Percentiles rank a stretch among this genome's conserved stretches.
Conservation (phyloP, 1,139 yeast genomes). For the Waltiozyma solani region DNA sequence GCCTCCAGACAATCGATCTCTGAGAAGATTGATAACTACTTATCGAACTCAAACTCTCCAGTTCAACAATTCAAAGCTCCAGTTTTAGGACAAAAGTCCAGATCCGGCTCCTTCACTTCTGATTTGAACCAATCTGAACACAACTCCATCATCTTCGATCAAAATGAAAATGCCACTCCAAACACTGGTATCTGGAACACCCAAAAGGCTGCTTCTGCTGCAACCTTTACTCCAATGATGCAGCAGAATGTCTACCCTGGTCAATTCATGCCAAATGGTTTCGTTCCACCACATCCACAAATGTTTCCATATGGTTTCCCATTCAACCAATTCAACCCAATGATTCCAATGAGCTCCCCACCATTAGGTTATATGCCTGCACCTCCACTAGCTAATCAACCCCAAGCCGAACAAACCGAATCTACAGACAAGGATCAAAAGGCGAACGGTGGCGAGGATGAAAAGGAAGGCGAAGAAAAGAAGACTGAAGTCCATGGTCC, state of each 20-base stretch:
- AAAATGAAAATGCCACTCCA: slow-evolving; percentile 5
- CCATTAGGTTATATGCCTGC: slow-evolving; percentile 6
- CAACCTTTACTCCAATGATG: slow-evolving; percentile 43
- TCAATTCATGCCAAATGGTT: slow-evolving; percentile 1
- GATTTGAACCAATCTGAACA: slow-evolving; percentile 23
- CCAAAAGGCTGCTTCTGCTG: slow-evolving; percentile 58
- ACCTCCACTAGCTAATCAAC: not conserved
- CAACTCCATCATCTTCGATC: slow-evolving; percentile 21
- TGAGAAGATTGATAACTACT: slow-evolving; percentile 52
- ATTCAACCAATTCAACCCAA: slow-evolving; percentile 21
- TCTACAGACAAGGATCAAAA: slow-evolving; percentile 1
- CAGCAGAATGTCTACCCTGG: slow-evolving; percentile 5
- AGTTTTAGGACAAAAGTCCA: slow-evolving; percentile 3
- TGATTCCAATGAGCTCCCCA: slow-evolving; percentile 20
- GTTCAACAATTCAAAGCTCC: slow-evolving; percentile 26
- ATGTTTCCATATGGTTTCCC: slow-evolving; percentile 21
- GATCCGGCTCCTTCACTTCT: slow-evolving; percentile 17
- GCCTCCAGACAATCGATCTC: slow-evolving; percentile 47
- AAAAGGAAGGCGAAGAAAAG: not conserved
- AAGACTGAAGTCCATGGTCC: slow-evolving; percentile 3
- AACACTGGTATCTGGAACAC: slow-evolving; percentile 53
- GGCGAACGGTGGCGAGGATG: not conserved
- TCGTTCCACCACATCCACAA: slow-evolving; percentile 12
- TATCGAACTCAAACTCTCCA: slow-evolving; percentile 24
- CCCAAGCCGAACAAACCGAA: not conserved